Conservation (phyloP, 139 green algal species). For the Coelastrella sp. region DNA sequence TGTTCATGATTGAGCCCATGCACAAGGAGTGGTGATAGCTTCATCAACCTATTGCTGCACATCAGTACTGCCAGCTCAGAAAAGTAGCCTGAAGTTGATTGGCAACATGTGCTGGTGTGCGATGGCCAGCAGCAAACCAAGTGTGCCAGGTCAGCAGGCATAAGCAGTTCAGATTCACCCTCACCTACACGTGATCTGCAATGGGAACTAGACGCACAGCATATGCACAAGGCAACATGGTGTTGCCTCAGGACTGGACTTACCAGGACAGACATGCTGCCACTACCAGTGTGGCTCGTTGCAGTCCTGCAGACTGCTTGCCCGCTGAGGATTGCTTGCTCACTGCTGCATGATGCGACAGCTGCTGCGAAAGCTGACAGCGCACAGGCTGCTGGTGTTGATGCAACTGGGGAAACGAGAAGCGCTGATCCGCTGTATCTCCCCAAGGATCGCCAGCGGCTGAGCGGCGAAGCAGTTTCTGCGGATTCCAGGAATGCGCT, state of each 20-base stretch:
- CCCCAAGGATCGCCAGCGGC: neutral
- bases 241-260: neutral
- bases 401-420: neutral
- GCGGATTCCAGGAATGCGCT: neutral
- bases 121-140: too few relatives aligned
- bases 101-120: too few relatives aligned
- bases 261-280: slow-evolving; percentile 15
- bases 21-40: too few relatives aligned
- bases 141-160: too few relatives aligned
- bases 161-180: too few relatives aligned
- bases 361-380: neutral
- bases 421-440: neutral
- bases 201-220: too few relatives aligned
- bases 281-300: neutral
- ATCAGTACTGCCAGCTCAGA: too few relatives aligned
- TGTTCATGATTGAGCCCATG: neutral
- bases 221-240: too few relatives aligned
- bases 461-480: neutral
- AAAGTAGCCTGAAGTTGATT: too few relatives aligned
- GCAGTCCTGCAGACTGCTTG: slow-evolving; percentile 1
- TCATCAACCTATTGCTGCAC: too few relatives aligned
- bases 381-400: neutral
- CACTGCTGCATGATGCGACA: neutral
- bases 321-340: neutral
- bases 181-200: too few relatives aligned